Conservation (phyloP, 2,329 filamentous ascomycete genomes). For the Colletotrichum nymphaeae region DNA sequence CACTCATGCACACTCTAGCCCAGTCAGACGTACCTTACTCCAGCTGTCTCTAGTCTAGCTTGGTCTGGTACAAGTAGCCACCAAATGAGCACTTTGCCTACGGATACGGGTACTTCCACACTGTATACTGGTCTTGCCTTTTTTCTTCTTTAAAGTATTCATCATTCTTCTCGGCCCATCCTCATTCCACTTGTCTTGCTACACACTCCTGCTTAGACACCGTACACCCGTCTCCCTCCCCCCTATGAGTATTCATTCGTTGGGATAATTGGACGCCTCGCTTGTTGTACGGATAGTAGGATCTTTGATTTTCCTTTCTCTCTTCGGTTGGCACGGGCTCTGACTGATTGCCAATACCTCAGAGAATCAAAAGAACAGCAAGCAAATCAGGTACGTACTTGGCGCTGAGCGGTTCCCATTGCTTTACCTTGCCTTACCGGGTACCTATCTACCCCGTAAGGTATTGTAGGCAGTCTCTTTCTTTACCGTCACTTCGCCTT, state of each 20-base stretch:
- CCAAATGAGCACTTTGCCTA: constrained; percentile 24
- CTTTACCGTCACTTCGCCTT: neutral
- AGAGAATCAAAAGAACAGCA: neutral
- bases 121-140: neutral
- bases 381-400: neutral
- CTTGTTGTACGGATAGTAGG: neutral
- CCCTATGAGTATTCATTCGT: neutral
- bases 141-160: constrained; percentile 1
- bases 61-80: constrained; percentile 9
- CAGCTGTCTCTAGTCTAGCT: neutral
- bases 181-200: neutral
- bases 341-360: neutral
- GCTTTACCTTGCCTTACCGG: no score
- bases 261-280: neutral
- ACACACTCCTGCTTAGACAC: neutral
- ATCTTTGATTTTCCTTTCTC: neutral
- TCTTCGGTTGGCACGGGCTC: neutral
- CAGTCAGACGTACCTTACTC: neutral
- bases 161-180: neutral
- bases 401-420: neutral
- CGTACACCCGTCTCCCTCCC: neutral
- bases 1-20: neutral
- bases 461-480: neutral
- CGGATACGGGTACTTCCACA: neutral
- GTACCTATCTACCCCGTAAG: neutral